phyloP scores from a whole-genome alignment of 2,329 filamentous ascomycete species.

The Colletotrichum phormii region DNA sequence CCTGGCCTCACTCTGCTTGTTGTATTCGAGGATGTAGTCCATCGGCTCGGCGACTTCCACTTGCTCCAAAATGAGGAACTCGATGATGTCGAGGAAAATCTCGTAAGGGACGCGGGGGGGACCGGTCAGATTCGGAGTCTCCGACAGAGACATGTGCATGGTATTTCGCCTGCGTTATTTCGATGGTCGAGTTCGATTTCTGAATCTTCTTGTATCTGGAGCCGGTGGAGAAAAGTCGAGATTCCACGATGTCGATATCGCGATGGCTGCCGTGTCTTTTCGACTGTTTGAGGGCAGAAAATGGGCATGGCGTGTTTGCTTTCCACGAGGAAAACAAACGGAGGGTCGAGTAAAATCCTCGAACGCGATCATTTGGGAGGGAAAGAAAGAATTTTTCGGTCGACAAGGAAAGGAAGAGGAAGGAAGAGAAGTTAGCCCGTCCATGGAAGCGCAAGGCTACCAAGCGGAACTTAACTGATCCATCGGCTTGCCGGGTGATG shows the following conservation, averaged over 20 bases:
- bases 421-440: no score
- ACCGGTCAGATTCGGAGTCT: background rate
- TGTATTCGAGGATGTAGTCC: background rate
- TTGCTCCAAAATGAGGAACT: background rate
- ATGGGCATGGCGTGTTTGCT: background rate
- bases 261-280: background rate
- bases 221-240: background rate
- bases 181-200: background rate
- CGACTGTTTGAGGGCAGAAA: background rate
- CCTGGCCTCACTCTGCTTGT: background rate
- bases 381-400: background rate
- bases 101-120: background rate
- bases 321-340: background rate
- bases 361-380: background rate
- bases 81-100: background rate
- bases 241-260: background rate
- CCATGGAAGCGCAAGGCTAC: no score
- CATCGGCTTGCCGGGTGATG: no score
- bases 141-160: background rate
- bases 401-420: no score
- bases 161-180: background rate
- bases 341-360: background rate
- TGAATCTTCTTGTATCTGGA: background rate
- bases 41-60: background rate
- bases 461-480: no score